Evolutionary conservation across 495 filamentous ascomycete genomes (phyloP), one percentile per base, ranked within the genome.

Genomic region (Aspergillus campestris): DNA sequence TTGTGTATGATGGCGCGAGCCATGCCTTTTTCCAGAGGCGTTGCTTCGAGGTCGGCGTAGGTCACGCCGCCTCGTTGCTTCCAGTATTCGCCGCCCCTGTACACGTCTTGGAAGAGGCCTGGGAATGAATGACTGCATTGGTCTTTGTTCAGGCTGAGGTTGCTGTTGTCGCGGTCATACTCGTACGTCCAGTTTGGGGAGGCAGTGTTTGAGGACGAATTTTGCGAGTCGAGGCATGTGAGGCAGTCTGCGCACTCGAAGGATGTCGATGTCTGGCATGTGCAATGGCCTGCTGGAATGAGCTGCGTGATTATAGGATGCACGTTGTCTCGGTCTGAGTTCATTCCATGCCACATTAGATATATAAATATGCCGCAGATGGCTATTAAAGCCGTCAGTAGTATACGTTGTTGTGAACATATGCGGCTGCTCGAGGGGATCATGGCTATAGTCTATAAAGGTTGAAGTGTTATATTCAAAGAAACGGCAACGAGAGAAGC

Each of bases 101-200:
- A 35, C 27, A 66, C 51, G 32, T 68, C 64, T 30, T 44, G 34
- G 48, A 64, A 68, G 7, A 68, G 36, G 12, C 51, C 57, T 0
- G 62, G 64, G 42, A 68, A 66, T 5, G 57, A 54, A 3, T 30
- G 11, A 11, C 57, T 42, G 42, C 62, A 68, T 44, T 66, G 62
- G 9, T 34, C 44, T 8, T 35, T 29, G 15, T 38, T 52, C 10
- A 67, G 39, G 3, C 15, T 37, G 8, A 46, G 47, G 37, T 65
- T 60, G 11, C 47, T 38, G 14, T 28, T 40, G 45, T 62, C 53
- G 33, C 45, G 41, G 30, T 27, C 44, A 30, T 43, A 47, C 13
- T 28, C 11, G 39, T 54, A 56, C 8, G 29, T 39, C 55, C 57
- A 58, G 1, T 13, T 18, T 37, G 8, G 11, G 11, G 33, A n/a